phyloP scores from a whole-genome alignment of 1,284 basidiomycete genomes.

The Ganoderma lucidum region DNA sequence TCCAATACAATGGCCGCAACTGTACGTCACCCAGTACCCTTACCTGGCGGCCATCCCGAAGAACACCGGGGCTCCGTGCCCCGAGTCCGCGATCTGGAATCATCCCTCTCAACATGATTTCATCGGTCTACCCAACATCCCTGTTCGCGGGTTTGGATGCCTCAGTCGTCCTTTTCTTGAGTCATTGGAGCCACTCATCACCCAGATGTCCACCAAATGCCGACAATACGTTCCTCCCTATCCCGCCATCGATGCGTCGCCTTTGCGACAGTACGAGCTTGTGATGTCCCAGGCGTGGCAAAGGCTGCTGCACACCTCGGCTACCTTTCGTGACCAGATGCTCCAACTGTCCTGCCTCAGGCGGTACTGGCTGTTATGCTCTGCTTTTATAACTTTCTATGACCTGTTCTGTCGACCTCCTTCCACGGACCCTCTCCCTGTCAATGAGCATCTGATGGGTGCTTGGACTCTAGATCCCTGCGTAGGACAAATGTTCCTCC shows the following conservation, averaged over 20 bases:
- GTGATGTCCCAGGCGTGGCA: not conserved
- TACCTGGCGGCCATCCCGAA: not conserved
- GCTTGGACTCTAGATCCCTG: conserved; percentile 1
- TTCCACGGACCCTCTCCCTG: not conserved
- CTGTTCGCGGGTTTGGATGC: not conserved
- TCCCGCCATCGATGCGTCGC: not conserved
- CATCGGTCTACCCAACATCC: not conserved
- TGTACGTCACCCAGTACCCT: not conserved
- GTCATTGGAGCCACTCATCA: not conserved
- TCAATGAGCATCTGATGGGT: conserved; percentile 1
- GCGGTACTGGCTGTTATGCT: conserved; percentile 3
- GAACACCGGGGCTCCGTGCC: not conserved
- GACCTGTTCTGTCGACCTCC: too few species aligned
- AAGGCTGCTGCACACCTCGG: not conserved
- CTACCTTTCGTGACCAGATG: not conserved
- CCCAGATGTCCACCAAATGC: not conserved
- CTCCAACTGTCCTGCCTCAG: not conserved
- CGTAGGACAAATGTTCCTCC: not conserved
- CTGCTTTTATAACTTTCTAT: not conserved
- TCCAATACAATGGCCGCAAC: conserved; percentile 8
- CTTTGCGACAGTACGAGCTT: not conserved
- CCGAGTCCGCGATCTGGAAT: not conserved
- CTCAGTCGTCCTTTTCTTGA: not conserved
- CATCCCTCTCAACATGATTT: not conserved
- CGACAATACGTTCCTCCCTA: not conserved